These are phyloP conservation scores for Komagataea norvegica DNA, from an alignment of 1,139 yeast species.

Conservation along the genomic window DNA sequence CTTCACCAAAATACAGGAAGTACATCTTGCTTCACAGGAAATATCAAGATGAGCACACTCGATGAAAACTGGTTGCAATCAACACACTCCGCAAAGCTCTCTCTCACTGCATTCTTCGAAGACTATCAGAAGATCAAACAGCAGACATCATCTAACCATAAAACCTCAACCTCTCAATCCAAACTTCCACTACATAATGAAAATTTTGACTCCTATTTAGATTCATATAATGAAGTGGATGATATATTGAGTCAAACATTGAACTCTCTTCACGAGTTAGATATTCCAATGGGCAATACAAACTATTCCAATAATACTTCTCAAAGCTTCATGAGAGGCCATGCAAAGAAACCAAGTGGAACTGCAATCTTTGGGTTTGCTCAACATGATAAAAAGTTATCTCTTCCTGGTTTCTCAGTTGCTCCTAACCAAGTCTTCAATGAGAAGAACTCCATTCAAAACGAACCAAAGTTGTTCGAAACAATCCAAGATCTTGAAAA, in stretches of 20 bases:
- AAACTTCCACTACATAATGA: slow-evolving; percentile 15
- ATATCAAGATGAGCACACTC: slow-evolving; percentile 9
- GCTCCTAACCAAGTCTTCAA: slow-evolving; percentile 19
- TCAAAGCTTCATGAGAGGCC: slow-evolving; percentile 19
- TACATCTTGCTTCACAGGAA: no score
- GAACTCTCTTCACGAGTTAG: slow-evolving; percentile 24
- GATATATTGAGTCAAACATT: slow-evolving; percentile 24
- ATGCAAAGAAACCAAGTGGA: slow-evolving; percentile 43
- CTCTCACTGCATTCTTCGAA: slow-evolving; percentile 9
- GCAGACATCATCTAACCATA: neutral
- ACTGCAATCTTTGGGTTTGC: slow-evolving; percentile 62
- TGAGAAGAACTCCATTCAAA: slow-evolving; percentile 7
- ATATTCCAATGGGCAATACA: slow-evolving; percentile 24
- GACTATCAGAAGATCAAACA: slow-evolving; percentile 6
- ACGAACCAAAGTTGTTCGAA: slow-evolving; percentile 8
- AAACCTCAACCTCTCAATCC: slow-evolving; percentile 1
- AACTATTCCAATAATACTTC: slow-evolving; percentile 2
- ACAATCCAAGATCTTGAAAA: slow-evolving; percentile 4
- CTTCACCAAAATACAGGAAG: neutral
- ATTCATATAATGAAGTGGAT: slow-evolving; percentile 19
- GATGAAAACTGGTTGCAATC: slow-evolving; percentile 11
- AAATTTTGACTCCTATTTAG: slow-evolving; percentile 14
- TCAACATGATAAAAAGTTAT: slow-evolving; percentile 47
- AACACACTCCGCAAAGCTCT: slow-evolving; percentile 7
- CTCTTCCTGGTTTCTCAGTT: slow-evolving; percentile 21